Conservation (phyloP, 768 basidiomycete genomes). For the Gloeostereum incarnatum region DNA sequence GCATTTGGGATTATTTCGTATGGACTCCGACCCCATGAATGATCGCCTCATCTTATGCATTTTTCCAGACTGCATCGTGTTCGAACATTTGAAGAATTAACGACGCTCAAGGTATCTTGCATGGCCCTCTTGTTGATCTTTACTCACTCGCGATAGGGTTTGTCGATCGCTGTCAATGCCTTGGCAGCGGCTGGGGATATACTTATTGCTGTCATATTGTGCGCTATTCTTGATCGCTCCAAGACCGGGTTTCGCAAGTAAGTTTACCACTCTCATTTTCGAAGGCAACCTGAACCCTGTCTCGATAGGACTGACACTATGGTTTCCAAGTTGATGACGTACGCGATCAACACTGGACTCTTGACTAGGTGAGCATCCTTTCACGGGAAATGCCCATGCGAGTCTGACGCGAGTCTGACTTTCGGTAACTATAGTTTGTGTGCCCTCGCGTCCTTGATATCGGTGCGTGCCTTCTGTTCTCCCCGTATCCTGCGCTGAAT, state of each 20-base stretch:
- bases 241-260: slow-evolving; percentile 44
- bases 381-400: background rate
- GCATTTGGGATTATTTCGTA: slow-evolving; percentile 5
- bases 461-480: slow-evolving; percentile 17
- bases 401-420: background rate
- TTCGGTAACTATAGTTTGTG: slow-evolving; percentile 20
- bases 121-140: slow-evolving; percentile 3
- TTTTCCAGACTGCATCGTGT: background rate
- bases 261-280: background rate
- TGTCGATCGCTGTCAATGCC: slow-evolving; percentile 44
- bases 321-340: slow-evolving; percentile 42
- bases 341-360: slow-evolving; percentile 42
- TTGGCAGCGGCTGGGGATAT: slow-evolving; percentile 37
- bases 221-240: slow-evolving; percentile 32
- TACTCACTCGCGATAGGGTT: slow-evolving; percentile 18
- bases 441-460: slow-evolving; percentile 38
- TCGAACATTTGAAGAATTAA: slow-evolving; percentile 2
- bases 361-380: slow-evolving; percentile 18
- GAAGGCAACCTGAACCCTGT: background rate
- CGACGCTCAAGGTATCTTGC: slow-evolving; percentile 7
- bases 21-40: background rate
- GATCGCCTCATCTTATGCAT: background rate
- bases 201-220: slow-evolving; percentile 38
- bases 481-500: background rate
- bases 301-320: slow-evolving; percentile 32